These are phyloP conservation scores for Aspergillus pseudotamarii DNA, from an alignment of 2,329 filamentous ascomycete species.

Conservation along the genomic window DNA sequence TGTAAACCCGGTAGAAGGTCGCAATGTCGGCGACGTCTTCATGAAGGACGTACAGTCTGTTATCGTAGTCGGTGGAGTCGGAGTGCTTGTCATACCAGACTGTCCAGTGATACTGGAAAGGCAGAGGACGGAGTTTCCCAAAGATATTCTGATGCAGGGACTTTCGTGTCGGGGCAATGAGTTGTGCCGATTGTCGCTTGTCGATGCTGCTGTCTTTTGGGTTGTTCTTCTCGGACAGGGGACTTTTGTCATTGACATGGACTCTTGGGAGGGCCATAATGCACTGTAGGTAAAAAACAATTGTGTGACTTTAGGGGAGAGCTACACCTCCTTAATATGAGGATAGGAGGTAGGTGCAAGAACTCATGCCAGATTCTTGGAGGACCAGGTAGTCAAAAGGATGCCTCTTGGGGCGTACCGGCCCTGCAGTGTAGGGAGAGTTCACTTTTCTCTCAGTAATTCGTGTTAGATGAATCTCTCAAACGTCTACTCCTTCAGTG, in stretches of 20 bases:
- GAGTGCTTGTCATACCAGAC: constrained; percentile 52
- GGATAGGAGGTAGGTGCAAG: neutral
- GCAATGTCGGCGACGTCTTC: constrained; percentile 47
- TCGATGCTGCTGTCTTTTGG: constrained; percentile 5
- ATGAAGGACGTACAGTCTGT: constrained; percentile 41
- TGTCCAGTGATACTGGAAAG: constrained; percentile 51
- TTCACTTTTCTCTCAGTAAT: neutral
- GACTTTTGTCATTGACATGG: constrained; percentile 24
- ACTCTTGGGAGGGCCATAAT: constrained; percentile 27
- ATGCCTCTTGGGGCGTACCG: neutral
- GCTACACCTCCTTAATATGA: neutral
- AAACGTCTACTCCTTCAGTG: neutral
- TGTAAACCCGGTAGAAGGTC: constrained; percentile 76
- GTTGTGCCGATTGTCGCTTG: neutral
- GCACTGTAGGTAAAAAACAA: neutral
- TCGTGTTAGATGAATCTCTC: neutral
- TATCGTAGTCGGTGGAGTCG: constrained; percentile 32
- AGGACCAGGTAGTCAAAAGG: neutral
- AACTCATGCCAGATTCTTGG: neutral
- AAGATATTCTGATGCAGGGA: constrained; percentile 48
- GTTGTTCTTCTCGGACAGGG: constrained; percentile 20
- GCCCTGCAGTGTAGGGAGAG: neutral
- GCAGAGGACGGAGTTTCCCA: constrained; percentile 49
- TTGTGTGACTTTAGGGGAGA: neutral
- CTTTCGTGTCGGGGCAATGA: constrained; percentile 30